Conservation (phyloP, 306 rosid species). For the Acacia melanoxylon region DNA sequence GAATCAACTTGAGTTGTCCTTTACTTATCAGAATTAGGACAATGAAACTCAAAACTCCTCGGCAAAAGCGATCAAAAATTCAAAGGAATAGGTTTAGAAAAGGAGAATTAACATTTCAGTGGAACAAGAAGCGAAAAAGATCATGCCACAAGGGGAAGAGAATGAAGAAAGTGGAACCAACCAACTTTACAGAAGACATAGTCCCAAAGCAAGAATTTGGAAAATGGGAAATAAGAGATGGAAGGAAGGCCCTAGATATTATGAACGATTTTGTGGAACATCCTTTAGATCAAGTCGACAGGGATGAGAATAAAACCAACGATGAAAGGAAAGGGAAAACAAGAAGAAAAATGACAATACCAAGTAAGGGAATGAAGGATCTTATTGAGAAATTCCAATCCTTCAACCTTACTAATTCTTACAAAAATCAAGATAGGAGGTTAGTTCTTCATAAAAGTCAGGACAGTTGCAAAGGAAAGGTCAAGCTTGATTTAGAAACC, state of each 20-base stretch:
- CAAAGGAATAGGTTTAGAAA: constrained; percentile 4
- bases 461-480: neutral
- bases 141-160: constrained; percentile 19
- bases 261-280: neutral
- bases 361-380: neutral
- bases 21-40: neutral
- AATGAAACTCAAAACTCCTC: constrained; percentile 3
- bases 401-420: neutral
- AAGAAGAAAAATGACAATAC: neutral
- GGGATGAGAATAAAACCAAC: neutral
- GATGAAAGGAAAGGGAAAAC: neutral
- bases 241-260: neutral
- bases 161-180: neutral
- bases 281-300: neutral
- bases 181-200: neutral
- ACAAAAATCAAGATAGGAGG: neutral
- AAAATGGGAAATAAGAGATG: neutral
- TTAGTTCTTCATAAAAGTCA: neutral
- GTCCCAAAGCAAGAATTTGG: neutral
- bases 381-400: neutral
- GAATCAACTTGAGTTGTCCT: neutral
- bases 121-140: constrained; percentile 1
- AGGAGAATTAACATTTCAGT: neutral
- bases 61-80: neutral
- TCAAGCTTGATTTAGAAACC: constrained; percentile 29